These are phyloP conservation scores for Testicularia cyperi DNA, from an alignment of 1,284 basidiomycete species.

Conservation along the genomic window DNA sequence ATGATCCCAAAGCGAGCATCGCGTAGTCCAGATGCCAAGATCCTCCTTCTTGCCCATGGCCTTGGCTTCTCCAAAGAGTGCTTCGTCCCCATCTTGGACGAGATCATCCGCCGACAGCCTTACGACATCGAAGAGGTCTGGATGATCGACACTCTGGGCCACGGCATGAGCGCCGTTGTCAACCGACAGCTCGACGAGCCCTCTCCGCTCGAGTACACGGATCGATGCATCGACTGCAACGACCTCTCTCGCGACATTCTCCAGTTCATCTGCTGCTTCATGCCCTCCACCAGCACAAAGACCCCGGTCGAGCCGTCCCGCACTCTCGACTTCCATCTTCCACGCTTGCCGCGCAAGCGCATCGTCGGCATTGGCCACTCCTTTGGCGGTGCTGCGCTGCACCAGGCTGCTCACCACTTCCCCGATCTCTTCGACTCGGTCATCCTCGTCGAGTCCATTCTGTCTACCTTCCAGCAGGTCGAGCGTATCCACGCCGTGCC, in stretches of 20 bases:
- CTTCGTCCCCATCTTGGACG: conserved; percentile 28
- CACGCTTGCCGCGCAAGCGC: conserved; percentile 26
- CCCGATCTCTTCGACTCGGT: conserved; percentile 30
- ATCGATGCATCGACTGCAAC: conserved; percentile 39
- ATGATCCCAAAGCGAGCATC: conserved; percentile 23
- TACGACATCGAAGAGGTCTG: conserved; percentile 34
- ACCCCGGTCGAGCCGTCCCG: conserved; percentile 25
- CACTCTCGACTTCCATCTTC: conserved; percentile 32
- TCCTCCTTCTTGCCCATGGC: conserved; percentile 29
- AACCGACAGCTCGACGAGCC: conserved; percentile 33
- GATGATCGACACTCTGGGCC: conserved; percentile 36
- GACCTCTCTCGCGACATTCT: conserved; percentile 31
- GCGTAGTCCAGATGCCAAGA: conserved; percentile 26
- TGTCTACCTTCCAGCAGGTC: conserved; percentile 17
- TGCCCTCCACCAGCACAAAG: conserved; percentile 22
- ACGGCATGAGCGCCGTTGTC: conserved; percentile 32
- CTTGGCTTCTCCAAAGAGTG: conserved; percentile 35
- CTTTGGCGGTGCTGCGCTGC: conserved; percentile 24
- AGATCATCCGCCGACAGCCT: conserved; percentile 20
- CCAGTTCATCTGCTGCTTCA: conserved; percentile 38
- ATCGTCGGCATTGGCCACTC: conserved; percentile 39
- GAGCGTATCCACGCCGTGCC: conserved; percentile 17
- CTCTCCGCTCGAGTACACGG: conserved; percentile 26
- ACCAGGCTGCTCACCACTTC: conserved; percentile 25
- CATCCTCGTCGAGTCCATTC: conserved; percentile 25